Percentiles rank a stretch among this genome's conserved stretches.
phyloP scores from a whole-genome alignment of 768 basidiomycete genomes.

The Thelephora ganbajun region DNA sequence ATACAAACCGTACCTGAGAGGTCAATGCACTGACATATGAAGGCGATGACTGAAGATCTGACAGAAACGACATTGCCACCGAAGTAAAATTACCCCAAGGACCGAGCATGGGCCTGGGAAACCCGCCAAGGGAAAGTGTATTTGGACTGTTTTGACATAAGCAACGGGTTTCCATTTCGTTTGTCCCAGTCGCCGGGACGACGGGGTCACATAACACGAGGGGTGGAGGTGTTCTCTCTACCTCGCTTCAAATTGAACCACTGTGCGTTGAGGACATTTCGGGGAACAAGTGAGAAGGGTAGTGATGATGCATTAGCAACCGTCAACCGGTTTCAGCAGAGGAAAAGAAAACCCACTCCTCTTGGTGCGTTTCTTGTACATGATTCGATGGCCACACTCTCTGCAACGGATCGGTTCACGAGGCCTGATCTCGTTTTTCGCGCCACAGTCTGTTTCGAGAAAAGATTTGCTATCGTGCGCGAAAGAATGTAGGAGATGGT shows the following conservation, averaged over 20 bases:
- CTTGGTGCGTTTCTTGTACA: conserved; percentile 95
- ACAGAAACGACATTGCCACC: too few species aligned
- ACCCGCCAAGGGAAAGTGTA: background rate
- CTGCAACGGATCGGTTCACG: conserved; percentile 91
- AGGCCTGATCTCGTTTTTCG: conserved; percentile 81
- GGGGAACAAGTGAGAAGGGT: conserved; percentile 1
- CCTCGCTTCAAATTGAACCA: conserved; percentile 81
- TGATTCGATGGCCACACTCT: conserved; percentile 95
- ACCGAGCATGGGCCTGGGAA: too few species aligned
- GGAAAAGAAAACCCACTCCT: conserved; percentile 49
- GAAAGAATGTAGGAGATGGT: background rate
- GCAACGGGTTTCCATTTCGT: too few species aligned
- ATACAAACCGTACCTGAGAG: too few species aligned
- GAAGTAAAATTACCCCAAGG: too few species aligned
- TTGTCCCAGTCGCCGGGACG: too few species aligned
- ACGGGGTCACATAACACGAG: background rate
- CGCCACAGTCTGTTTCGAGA: conserved; percentile 55
- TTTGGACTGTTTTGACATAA: background rate
- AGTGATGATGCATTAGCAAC: conserved; percentile 3
- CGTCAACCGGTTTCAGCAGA: background rate
- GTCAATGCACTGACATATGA: too few species aligned
- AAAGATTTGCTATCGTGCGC: background rate
- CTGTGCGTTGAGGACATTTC: conserved; percentile 19
- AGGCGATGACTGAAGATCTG: too few species aligned
- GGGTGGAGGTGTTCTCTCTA: conserved; percentile 16